These are phyloP conservation scores for Bremia lactucae DNA, from an alignment of 352 stramenopile species.

Conservation along the genomic window DNA sequence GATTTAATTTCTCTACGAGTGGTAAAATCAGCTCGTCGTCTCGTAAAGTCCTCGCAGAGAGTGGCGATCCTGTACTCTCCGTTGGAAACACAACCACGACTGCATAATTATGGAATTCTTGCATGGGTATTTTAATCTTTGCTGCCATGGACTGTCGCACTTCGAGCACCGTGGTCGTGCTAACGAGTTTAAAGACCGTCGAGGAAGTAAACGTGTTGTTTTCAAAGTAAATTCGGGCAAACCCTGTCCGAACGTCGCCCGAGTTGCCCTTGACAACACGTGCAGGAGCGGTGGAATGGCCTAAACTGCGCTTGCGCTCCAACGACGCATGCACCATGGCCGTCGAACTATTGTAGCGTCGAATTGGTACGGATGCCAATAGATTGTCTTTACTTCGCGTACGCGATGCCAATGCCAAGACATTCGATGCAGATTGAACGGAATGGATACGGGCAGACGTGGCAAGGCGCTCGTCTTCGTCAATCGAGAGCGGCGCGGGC, in stretches of 20 bases:
- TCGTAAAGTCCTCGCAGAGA: conserved; percentile 60
- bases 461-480: conserved; percentile 5
- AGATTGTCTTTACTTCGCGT: conserved; percentile 7
- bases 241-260: conserved; percentile 47
- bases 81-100: conserved; percentile 75
- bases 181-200: conserved; percentile 65
- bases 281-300: conserved; percentile 5
- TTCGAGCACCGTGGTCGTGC: conserved; percentile 58
- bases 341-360: conserved; percentile 23
- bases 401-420: conserved; percentile 17
- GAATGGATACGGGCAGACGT: conserved; percentile 3
- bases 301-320: conserved; percentile 17
- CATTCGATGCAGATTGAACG: conserved; percentile 21
- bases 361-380: conserved; percentile 16
- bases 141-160: conserved; percentile 70
- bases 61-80: conserved; percentile 35
- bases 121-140: conserved; percentile 64
- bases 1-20: conserved; percentile 59
- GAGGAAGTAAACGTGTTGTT: conserved; percentile 75
- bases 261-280: conserved; percentile 13
- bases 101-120: conserved; percentile 62
- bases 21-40: conserved; percentile 73
- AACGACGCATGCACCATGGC: conserved; percentile 14
- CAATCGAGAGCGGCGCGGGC: conserved; percentile 9
- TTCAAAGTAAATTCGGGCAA: conserved; percentile 79